Evolutionary conservation across 140 eudicot genomes (phyloP), one percentile per base, ranked within the genome.

Genomic region (Flaveria floridana): DNA sequence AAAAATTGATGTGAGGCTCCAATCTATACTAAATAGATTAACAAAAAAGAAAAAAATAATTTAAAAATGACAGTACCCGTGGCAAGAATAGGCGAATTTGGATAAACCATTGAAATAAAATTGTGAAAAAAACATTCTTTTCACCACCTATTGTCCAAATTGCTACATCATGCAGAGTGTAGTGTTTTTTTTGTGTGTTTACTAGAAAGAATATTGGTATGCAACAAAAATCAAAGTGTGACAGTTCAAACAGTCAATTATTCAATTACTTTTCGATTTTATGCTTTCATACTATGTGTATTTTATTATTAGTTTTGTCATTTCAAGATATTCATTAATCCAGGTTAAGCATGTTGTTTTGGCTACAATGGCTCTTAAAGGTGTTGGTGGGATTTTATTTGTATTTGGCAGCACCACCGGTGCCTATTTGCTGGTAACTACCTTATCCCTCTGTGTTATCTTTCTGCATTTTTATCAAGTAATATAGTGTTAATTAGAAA

Each of bases 311-410:
- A 6, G 7, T 37, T 16, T 18, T 52, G 25, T 61, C 28, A 74
- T 64, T 39, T 48, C 10, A 26, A 51, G 16, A 50, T 76, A 15
- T 55, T 2, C 51, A 2, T 58, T 53, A 62, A 65, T 83, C 18
- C 85, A 91, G 97, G 86, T 68, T 52, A 85, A 80, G 80, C 82
- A 85, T 56, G 64, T 92, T 37, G 95, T 89, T 69, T 85, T 86
- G 46, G 84, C 70, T 55, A 79, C 85, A 53, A 84, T 92, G 55
- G 78, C 72, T 55, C 80, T 86, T 25, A 87, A 92, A 77, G 96
- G 95, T 19, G 57, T 89, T 3, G 97, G 97, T 5, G 93, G 97
- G 59, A 78, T 89, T 52, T 72, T 92, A 66, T 92, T 92, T 70
- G 87, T 92, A 73, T 80, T 87, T 76, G 96, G 97, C 64, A 89